Base-by-base conservation (phyloP, 2,329 filamentous ascomycete genomes). In the Volutella citrinella region DNA sequence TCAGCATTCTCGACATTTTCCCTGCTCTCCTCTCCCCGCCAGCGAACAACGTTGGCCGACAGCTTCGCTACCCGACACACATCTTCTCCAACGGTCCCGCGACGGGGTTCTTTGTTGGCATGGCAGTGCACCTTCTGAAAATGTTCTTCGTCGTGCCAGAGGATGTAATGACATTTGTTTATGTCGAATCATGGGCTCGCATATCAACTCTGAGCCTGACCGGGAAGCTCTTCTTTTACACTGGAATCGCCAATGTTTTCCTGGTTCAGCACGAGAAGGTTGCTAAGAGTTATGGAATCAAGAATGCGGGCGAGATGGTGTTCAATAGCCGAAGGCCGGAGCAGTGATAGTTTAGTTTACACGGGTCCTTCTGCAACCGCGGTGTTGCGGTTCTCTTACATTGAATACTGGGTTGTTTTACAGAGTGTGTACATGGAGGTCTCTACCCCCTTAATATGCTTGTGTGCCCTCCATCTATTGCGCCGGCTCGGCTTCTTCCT, bases 181-280 rank as follows among this genome's bases (percentile, higher is more conserved):
- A 93, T 58, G 77, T 96, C 18, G 93, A 98, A 69, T 93, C 86
- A 14, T 96, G 90, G 83, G 91, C 93, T 4, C 76, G 93, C 12
- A 86, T 95, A 12, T 82, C 75, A 46, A 82, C 78, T 10, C 63
- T 97, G 45, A 97, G 91, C 64, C 60, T 96, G 39, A 95, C 87
- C 22, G 93, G 91, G 1, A 82, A 78, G 56, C 65, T 97, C 22
- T 68, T 98, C 37, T 63, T 83, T 38, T 65, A 69, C 45, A 67
- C 68, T 3, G 65, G 69, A 27, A 63, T 94, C 24, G 85, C 85
- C 29, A 87, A 95, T 61, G 66, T 82, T 30, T 86, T 94, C 52
- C 60, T 94, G 32, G 88, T 95, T 36, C 90, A 96, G 68, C 93
- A 91, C 72, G 71, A 78, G 38, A 63, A 68, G 35, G 66, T 93